Evolutionary conservation across 1,284 basidiomycete species (phyloP).

Genomic region (Porphyrellus sp.): DNA sequence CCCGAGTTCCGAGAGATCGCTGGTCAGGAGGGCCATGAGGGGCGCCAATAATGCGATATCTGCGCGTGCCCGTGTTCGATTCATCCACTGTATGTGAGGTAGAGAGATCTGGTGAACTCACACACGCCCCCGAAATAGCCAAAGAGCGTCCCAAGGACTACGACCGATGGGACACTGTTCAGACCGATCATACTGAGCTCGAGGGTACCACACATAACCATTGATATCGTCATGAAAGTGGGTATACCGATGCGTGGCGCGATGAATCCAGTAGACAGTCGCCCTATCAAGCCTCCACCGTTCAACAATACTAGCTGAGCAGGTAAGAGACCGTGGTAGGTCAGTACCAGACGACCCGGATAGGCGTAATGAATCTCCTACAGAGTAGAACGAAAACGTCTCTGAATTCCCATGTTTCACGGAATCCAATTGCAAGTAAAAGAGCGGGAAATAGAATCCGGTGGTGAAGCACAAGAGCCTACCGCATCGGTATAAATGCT

Average conservation of each 20-base stretch:
- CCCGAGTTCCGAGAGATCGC: slow-evolving; percentile 33
- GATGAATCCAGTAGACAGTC: slow-evolving; percentile 28
- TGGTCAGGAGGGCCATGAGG: slow-evolving; percentile 32
- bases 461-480: slow-evolving; percentile 20
- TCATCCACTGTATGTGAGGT: not conserved
- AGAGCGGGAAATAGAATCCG: slow-evolving; percentile 26
- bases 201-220: slow-evolving; percentile 29
- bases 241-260: slow-evolving; percentile 20
- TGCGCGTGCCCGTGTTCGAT: slow-evolving; percentile 8
- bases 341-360: not conserved
- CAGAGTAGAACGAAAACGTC: slow-evolving; percentile 34
- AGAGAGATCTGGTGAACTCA: slow-evolving; percentile 20
- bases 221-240: slow-evolving; percentile 16
- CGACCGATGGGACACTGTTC: slow-evolving; percentile 16
- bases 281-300: slow-evolving; percentile 23
- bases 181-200: slow-evolving; percentile 31
- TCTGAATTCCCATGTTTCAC: slow-evolving; percentile 24
- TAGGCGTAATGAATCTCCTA: slow-evolving; percentile 1
- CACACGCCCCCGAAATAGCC: slow-evolving; percentile 42
- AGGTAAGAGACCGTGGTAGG: not conserved
- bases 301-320: slow-evolving; percentile 31
- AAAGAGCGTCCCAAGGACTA: slow-evolving; percentile 25
- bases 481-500: not conserved
- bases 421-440: slow-evolving; percentile 33
- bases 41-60: slow-evolving; percentile 35